Base-by-base conservation (phyloP, 129 eudicot genomes). In the Lactuca saligna region DNA sequence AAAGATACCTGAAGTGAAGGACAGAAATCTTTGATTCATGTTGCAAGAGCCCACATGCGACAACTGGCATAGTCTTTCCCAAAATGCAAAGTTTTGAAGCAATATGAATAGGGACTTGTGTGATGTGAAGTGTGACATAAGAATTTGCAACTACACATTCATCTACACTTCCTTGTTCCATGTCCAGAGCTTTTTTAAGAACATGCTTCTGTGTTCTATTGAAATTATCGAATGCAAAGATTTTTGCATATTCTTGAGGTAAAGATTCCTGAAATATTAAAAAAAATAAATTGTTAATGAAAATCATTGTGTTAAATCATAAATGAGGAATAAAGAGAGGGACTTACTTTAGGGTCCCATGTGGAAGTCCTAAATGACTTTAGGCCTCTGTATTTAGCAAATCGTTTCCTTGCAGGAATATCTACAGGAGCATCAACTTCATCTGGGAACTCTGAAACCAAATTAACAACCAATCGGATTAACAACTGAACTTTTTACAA, bases 381-480 rank as follows among this genome's bases (percentile, higher is more conserved):
- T 34, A 93, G 72, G 55, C 98, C 98, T 82, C 98, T 85, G 76
- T 89, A 93, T 80, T 93, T 89, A 31, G 97, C 98, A 85, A 93
- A 89, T 38, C 97, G 89, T 78, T 86, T 93, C 17, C 98, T 74
- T 17, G 97, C 98, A 42, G 98, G 86, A 49, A 93, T 65, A 72
- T 93, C 98, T 44, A 93, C 15, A n/a, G 98, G 98, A 46, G 91
- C 87, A 78, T 84, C 97, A 54, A 89, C 97, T 85, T 89, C 98
- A 85, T 93, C 98, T 20, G 98, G 98, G 66, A 68, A 93, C 70
- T 93, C 98, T 93, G 87, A 54, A 80, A 70, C 32, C 8, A 63
- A 80, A 68, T 16, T 44, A 50, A 3, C 7, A 37, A 69, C 13
- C 14, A 44, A 65, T 7, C 12, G 31, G 42, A 16, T 25, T 29